Evolutionary conservation across 345 rosid genomes (phyloP).

Genomic region (Eucalyptus regnans): DNA sequence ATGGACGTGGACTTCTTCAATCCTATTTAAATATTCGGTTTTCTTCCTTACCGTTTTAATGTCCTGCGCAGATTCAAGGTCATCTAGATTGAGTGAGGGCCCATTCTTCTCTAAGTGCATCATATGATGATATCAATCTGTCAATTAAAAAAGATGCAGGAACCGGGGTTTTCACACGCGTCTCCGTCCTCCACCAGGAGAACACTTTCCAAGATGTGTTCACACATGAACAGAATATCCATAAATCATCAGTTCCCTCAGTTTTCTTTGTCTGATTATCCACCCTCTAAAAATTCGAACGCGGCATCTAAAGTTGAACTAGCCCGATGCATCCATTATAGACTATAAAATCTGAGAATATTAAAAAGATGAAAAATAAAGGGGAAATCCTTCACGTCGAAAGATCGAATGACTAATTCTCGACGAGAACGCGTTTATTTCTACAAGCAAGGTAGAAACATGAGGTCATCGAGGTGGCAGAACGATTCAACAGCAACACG

Average conservation of each 20-base stretch:
- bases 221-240: background rate
- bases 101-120: background rate
- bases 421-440: too few species aligned
- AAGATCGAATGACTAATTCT: too few species aligned
- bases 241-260: background rate
- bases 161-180: background rate
- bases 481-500: too few species aligned
- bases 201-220: background rate
- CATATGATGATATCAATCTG: background rate
- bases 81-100: background rate
- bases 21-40: background rate
- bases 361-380: background rate
- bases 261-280: background rate
- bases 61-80: background rate
- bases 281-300: background rate
- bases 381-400: too few species aligned
- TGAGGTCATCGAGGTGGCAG: too few species aligned
- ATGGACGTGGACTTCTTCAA: background rate
- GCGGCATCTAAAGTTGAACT: background rate
- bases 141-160: background rate
- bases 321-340: background rate
- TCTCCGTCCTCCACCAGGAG: background rate
- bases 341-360: background rate
- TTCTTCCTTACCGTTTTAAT: background rate
- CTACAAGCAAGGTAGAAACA: too few species aligned